Base-by-base conservation (phyloP, 2,329 filamentous ascomycete species). In the Arthrobotrys sinensis region DNA sequence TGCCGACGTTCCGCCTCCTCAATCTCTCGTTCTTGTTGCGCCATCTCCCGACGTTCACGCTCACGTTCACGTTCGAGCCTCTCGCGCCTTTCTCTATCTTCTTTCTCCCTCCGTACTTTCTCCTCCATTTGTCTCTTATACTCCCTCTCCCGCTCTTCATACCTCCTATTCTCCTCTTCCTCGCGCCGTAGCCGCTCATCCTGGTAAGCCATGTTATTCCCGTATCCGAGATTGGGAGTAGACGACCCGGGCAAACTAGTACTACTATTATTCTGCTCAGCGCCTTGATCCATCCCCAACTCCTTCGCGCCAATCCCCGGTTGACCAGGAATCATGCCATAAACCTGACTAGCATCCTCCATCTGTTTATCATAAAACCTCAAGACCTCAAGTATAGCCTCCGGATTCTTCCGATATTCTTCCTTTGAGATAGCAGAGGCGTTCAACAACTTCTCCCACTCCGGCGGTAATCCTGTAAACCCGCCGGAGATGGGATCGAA, bases 391-490 rank as follows among this genome's bases (percentile, higher is more conserved):
- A 90, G 87, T 28, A 87, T 89, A 76, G 90, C 93, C 86, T 95
- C 92, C 4, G 96, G 96, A 83, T 99, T 97, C 83, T 96, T 94
- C 85, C 97, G 93, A 85, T 98, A 98, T 84, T 99, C 96, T 83
- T 99, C 96, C 85, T 97, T 97, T 76, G 96, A 98, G 83, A 99
- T 96, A 75, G 96, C 96, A 1, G 96, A 98, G 7, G 94, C 94
- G 83, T 96, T 98, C 81, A 99, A 88, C 64, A 99, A 88, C 85
- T 96, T 96, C 83, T 97, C 96, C 96, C 96, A 99, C 86, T 99
- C 96, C 4, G 93, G 91, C 0, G 96, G 96, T 81, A 99, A 85
- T 45, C 96, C 96, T 57, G 97, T 93, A 82, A 99, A 99, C 81
- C 96, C 94, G 80, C 96, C 96, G 1, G 93, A 97, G 82, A 94